Conservation (phyloP, 2,329 filamentous ascomycete genomes). For the Hymenoscyphus scutula region DNA sequence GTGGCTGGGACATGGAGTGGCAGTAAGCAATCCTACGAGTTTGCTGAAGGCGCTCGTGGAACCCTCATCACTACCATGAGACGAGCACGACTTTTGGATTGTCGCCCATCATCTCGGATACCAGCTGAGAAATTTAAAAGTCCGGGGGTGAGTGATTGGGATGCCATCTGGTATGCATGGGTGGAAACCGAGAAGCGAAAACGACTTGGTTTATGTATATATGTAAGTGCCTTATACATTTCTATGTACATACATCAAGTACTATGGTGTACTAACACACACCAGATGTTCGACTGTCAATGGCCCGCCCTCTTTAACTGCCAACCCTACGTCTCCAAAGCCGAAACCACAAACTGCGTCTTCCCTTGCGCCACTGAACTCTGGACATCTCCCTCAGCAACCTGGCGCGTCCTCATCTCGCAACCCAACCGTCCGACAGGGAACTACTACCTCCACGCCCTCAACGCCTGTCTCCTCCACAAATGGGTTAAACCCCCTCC, state of each 20-base stretch:
- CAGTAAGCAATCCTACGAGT: conserved; percentile 32
- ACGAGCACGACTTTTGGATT: conserved; percentile 31
- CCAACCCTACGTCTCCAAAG: conserved; percentile 33
- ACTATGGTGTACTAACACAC: conserved; percentile 8
- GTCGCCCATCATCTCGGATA: conserved; percentile 24
- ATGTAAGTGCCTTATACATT: conserved; percentile 22
- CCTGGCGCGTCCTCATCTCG: conserved; percentile 29
- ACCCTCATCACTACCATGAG: conserved; percentile 30
- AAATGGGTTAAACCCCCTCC: conserved; percentile 33
- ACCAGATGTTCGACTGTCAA: conserved; percentile 32
- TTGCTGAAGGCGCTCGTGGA: conserved; percentile 31
- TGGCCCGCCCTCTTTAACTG: conserved; percentile 34
- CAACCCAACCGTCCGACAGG: conserved; percentile 23
- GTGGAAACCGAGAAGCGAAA: conserved; percentile 34
- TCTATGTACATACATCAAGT: too few species aligned
- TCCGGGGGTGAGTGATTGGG: conserved; percentile 19
- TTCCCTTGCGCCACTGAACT: conserved; percentile 31
- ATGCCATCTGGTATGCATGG: conserved; percentile 32
- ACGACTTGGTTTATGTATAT: conserved; percentile 31
- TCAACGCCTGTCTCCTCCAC: conserved; percentile 31
- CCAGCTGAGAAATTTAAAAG: conserved; percentile 21
- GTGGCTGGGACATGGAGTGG: conserved; percentile 33
- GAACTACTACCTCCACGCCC: conserved; percentile 31
- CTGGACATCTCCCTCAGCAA: conserved; percentile 25
- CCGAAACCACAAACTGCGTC: conserved; percentile 33